Percentiles rank a stretch among this genome's conserved stretches.
Conservation (phyloP, 345 rosid genomes). For the Reutealis trisperma region DNA sequence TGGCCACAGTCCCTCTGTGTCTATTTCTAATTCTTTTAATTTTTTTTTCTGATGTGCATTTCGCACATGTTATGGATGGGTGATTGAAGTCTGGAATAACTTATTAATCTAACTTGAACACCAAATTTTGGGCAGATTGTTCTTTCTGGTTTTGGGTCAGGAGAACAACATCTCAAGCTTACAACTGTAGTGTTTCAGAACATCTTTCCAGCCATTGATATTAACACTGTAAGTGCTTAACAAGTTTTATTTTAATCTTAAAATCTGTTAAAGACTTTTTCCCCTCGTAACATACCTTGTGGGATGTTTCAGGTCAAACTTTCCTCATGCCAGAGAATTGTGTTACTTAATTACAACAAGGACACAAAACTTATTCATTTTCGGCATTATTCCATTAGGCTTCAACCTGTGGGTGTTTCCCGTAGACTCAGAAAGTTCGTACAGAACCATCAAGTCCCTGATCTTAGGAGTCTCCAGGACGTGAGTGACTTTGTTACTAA, state of each 20-base stretch:
- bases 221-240: slow-evolving; percentile 71
- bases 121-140: slow-evolving; percentile 60
- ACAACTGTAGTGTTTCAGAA: slow-evolving; percentile 92
- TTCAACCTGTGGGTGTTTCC: slow-evolving; percentile 86
- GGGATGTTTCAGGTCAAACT: slow-evolving; percentile 77
- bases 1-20: neutral
- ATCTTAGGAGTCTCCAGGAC: slow-evolving; percentile 84
- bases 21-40: neutral
- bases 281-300: slow-evolving; percentile 21
- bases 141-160: slow-evolving; percentile 87
- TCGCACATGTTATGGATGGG: neutral
- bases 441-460: slow-evolving; percentile 83
- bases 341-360: slow-evolving; percentile 84
- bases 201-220: slow-evolving; percentile 88
- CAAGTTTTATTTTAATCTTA: slow-evolving; percentile 7
- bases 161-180: slow-evolving; percentile 84
- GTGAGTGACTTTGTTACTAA: slow-evolving; percentile 89
- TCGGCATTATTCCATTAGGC: slow-evolving; percentile 84
- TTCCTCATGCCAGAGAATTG: slow-evolving; percentile 88
- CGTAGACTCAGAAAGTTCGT: slow-evolving; percentile 86
- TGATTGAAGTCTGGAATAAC: neutral
- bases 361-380: slow-evolving; percentile 86
- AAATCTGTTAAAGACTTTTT: slow-evolving; percentile 9
- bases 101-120: neutral
- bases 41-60: neutral